A percentile compares a stretch with the other conserved stretches of the same genome.
Evolutionary conservation across 441 rosid species (phyloP).

Genomic region (Brassica hybrid): DNA sequence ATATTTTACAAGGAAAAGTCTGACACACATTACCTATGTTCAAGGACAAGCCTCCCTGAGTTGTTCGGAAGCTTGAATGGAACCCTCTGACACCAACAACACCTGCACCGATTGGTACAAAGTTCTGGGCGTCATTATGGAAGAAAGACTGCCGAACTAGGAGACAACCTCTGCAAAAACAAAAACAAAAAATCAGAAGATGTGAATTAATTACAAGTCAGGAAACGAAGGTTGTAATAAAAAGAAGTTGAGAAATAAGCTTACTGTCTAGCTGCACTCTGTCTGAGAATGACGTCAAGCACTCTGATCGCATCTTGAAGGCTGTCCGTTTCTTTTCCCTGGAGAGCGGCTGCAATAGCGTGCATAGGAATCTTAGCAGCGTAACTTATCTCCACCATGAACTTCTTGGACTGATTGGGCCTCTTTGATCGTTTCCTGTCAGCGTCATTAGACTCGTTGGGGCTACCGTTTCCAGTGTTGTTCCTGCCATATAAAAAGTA

Average conservation of each 20-base stretch:
- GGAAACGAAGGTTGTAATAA: no score
- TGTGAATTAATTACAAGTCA: no score
- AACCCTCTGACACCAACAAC: constrained; percentile 73
- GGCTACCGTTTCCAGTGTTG: constrained; percentile 40
- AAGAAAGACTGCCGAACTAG: constrained; percentile 68
- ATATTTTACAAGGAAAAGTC: constrained; percentile 2
- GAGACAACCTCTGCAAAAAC: constrained; percentile 62
- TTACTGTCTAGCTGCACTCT: constrained; percentile 67
- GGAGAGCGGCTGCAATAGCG: constrained; percentile 57
- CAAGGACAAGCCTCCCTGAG: constrained; percentile 68
- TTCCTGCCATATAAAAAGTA: constrained; percentile 29
- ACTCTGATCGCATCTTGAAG: constrained; percentile 62
- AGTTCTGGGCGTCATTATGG: constrained; percentile 49
- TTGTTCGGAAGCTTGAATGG: constrained; percentile 76
- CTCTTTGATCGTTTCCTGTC: constrained; percentile 54
- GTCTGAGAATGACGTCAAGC: constrained; percentile 56
- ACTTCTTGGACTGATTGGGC: constrained; percentile 48
- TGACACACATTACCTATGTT: constrained; percentile 53
- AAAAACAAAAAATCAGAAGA: no score
- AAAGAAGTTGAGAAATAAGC: constrained; percentile 21
- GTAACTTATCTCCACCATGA: constrained; percentile 53
- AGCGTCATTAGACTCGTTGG: constrained; percentile 39
- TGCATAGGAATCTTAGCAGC: constrained; percentile 61
- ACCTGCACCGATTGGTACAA: constrained; percentile 57
- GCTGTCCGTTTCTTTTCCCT: constrained; percentile 56